These are phyloP conservation scores for Tricladium varicosporioides DNA, from an alignment of 2,329 filamentous ascomycete species.

Conservation along the genomic window DNA sequence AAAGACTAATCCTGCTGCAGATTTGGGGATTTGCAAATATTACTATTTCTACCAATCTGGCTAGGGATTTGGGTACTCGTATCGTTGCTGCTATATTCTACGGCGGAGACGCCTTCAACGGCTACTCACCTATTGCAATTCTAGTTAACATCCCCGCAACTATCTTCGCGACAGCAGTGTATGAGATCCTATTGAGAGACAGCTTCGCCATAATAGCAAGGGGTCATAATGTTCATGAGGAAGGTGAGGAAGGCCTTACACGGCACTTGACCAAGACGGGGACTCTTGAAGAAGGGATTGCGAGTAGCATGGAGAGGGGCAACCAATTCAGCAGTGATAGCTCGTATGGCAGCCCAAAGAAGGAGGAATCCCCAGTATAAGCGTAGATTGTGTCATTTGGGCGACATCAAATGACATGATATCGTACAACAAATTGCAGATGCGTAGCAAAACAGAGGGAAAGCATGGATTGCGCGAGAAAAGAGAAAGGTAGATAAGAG, in stretches of 20 bases:
- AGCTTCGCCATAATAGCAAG: conserved; percentile 48
- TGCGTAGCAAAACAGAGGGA: too few species aligned
- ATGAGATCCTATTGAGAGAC: conserved; percentile 54
- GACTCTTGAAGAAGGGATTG: conserved; percentile 26
- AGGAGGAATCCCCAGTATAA: conserved; percentile 16
- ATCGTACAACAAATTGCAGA: too few species aligned
- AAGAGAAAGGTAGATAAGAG: too few species aligned
- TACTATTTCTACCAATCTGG: conserved; percentile 55
- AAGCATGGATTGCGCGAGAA: too few species aligned
- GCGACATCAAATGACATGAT: background rate
- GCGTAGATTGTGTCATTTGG: background rate
- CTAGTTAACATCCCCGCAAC: conserved; percentile 57
- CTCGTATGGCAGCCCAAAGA: conserved; percentile 6
- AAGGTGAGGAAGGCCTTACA: conserved; percentile 49
- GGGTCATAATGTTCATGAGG: conserved; percentile 48
- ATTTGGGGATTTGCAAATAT: conserved; percentile 54
- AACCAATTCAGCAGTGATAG: conserved; percentile 10
- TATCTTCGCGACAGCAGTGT: conserved; percentile 51
- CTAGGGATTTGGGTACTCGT: conserved; percentile 56
- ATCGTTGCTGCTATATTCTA: conserved; percentile 59
- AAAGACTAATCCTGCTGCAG: background rate
- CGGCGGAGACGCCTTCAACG: conserved; percentile 48
- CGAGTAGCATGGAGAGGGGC: conserved; percentile 14
- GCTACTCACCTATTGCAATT: conserved; percentile 52
- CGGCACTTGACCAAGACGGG: conserved; percentile 41